These are phyloP conservation scores for Myxozyma geophila DNA, from an alignment of 805 yeast genomes.

Conservation along the genomic window DNA sequence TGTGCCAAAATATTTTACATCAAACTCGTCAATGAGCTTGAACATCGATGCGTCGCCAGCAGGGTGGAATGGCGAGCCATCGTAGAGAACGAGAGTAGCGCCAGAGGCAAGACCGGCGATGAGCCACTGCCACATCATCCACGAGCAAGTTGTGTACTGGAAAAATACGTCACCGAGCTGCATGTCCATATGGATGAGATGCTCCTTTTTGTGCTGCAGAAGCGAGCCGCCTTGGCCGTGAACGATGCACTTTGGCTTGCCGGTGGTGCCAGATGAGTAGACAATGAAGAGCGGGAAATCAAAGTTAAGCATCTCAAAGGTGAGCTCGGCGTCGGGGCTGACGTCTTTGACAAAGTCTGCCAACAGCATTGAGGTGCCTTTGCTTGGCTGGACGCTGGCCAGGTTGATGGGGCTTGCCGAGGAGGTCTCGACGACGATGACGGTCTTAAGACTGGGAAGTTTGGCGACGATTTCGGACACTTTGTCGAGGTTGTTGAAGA, in stretches of 20 bases:
- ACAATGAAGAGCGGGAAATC: constrained; percentile 38
- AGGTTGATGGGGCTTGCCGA: constrained; percentile 14
- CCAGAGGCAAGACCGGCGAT: constrained; percentile 39
- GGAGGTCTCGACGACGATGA: constrained; percentile 25
- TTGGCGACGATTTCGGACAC: constrained; percentile 31
- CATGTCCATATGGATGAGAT: constrained; percentile 37
- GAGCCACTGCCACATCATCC: constrained; percentile 43
- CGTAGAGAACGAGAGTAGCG: constrained; percentile 38
- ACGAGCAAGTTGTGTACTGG: constrained; percentile 40
- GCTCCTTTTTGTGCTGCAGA: constrained; percentile 39
- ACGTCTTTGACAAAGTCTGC: constrained; percentile 16
- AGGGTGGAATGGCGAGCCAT: constrained; percentile 39
- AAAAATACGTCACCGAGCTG: constrained; percentile 35
- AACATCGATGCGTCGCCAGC: constrained; percentile 36
- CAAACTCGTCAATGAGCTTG: constrained; percentile 35
- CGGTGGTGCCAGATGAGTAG: constrained; percentile 40
- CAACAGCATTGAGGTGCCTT: constrained; percentile 5
- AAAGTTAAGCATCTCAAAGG: constrained; percentile 37
- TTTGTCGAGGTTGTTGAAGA: constrained; percentile 30
- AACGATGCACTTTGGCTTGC: constrained; percentile 39
- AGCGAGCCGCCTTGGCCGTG: constrained; percentile 40
- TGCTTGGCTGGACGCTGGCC: constrained; percentile 13
- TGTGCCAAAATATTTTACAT: constrained; percentile 38
- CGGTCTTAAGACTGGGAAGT: constrained; percentile 24
- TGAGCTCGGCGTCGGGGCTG: constrained; percentile 12